Base-by-base conservation (phyloP, 306 rosid genomes). In the Sophora flavescens region DNA sequence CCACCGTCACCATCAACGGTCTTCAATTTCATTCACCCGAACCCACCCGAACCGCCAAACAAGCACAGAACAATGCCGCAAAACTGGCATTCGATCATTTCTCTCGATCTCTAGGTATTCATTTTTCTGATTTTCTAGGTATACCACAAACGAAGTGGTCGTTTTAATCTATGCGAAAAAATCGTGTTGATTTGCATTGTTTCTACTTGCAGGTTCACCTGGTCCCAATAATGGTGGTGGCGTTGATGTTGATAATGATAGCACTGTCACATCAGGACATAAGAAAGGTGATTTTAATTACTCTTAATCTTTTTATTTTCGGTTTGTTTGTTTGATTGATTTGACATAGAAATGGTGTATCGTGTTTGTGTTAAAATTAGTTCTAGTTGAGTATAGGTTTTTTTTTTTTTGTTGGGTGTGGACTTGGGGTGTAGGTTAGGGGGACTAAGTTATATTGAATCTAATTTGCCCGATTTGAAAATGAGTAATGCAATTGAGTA, bases 31-130 rank as follows among this genome's bases (percentile, higher is more conserved):
- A 22, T 8, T 16, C 83, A 0, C 22, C 16, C 2, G 1, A 77
- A 0, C 45, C 72, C 0, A 57, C 51, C 26, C 78, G 78, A 16
- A 53, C 78, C 28, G 62, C 84, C 35, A 87, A 86, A 58, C 56
- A 58, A 6, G 83, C 97, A 3, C 93, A 91, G 52, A 89, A 91
- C 72, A 80, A 68, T 4, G 98, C 84, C 0, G 96, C 98, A 4
- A 63, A 77, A 63, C 42, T 84, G 22, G 98, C 98, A 2, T 83
- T 86, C 15, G 50, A 58, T 4, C 87, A 86, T n/a, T 78, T 91
- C 54, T 66, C 85, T 5, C 81, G 22, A 7, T 8, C 44, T 39
- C 5, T 39, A 9, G 11, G 44, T 39, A 7, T 39, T n/a, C n/a
- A n/a, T n/a, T n/a, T n/a, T 36, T 8, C 2, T 8, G 14, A 44